Base-by-base conservation (phyloP, 768 basidiomycete species). In the Pleurotus pulmonarius region DNA sequence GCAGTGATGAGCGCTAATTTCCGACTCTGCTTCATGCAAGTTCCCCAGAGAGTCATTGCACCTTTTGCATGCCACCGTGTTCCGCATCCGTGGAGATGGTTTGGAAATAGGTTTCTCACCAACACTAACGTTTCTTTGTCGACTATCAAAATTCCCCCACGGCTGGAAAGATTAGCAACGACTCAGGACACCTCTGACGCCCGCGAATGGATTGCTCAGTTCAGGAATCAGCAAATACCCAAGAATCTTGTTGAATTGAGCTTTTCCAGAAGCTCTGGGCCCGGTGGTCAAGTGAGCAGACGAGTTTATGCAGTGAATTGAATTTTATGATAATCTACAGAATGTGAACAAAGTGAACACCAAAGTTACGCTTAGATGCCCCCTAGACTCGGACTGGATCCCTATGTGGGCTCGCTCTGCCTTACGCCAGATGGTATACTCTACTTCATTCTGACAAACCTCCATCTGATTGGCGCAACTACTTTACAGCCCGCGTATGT, bases 261-360 rank as follows among this genome's bases (percentile, higher is more conserved):
- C 0, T 93, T 90, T 63, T 82, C 89, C 4, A 75, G 90, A 51
- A 92, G 90, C 62, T 91, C 90, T 3, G 91, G 91, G 20, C 91
- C 91, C 5, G 91, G 91, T 37, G 91, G 91, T 13, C 90, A 92
- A 80, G 90, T 89, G 47, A 41, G 73, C 61, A 15, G 20, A 43
- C 13, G 5, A 37, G 9, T 25, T n/a, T 25, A 44, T 4, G 5
- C 15, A 22, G 26, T 22, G 12, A 3, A 9, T n/a, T 8, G 29
- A n/a, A 38, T 1, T 26, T 4, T n/a, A 18, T 18, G 12, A 18
- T 20, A 12, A 5, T 29, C 44, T 29, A 12, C 61, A 92, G 89
- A 90, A 93, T 61, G 91, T 93, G 39, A 93, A 93, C 65, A 93
- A 92, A 71, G 81, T 92, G n/a, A 92, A 90, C 57, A 92, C 91